Conservation (phyloP, 306 rosid genomes). For the Corylus americana region DNA sequence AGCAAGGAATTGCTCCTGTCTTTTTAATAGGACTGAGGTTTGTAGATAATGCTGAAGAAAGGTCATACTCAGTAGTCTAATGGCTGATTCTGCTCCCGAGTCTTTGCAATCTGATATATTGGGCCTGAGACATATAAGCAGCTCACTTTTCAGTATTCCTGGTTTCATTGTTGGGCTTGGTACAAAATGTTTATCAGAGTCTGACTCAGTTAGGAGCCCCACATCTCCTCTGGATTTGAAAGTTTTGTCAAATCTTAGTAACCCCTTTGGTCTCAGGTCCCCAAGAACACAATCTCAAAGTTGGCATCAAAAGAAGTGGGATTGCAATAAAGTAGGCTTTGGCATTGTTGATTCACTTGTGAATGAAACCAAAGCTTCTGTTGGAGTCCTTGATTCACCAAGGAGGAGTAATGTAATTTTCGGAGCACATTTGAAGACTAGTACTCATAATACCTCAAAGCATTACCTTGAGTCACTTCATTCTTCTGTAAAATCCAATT, state of each 20-base stretch:
- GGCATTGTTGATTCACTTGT: constrained; percentile 69
- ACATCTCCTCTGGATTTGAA: constrained; percentile 75
- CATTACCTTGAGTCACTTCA: constrained; percentile 36
- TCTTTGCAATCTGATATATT: constrained; percentile 43
- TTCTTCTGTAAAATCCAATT: constrained; percentile 51
- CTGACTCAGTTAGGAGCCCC: constrained; percentile 76
- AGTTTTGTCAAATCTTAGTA: constrained; percentile 60
- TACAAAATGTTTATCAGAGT: constrained; percentile 50
- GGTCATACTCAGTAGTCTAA: constrained; percentile 33
- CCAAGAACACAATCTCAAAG: constrained; percentile 37
- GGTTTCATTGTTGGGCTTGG: constrained; percentile 64
- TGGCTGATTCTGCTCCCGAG: constrained; percentile 70
- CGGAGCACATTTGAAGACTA: constrained; percentile 63
- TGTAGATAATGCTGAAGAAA: constrained; percentile 35
- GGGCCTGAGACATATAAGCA: constrained; percentile 54
- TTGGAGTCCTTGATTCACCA: constrained; percentile 44
- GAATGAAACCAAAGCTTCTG: constrained; percentile 45
- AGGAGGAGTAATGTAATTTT: constrained; percentile 66
- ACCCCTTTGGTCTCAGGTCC: constrained; percentile 48
- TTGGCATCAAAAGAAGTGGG: constrained; percentile 46
- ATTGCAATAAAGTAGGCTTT: constrained; percentile 62
- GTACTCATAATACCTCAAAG: constrained; percentile 39
- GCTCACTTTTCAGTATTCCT: constrained; percentile 59
- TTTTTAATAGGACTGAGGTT: constrained; percentile 33
- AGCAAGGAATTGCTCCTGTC: constrained; percentile 31